These are phyloP conservation scores for Leishmania gerbilli DNA, from an alignment of 208 protist genomes.

Conservation along the genomic window DNA sequence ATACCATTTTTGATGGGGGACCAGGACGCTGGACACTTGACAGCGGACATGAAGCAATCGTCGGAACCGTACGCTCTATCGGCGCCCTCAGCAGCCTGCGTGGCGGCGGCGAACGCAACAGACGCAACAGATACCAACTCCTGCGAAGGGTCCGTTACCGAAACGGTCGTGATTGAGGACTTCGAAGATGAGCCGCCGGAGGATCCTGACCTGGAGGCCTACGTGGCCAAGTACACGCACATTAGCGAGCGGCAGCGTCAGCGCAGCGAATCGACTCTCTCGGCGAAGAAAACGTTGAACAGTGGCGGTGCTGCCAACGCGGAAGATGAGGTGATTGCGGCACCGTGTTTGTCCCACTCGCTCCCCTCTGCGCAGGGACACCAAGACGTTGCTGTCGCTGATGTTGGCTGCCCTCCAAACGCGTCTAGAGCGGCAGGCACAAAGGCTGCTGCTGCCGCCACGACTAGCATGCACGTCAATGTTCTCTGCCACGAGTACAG, in stretches of 20 bases:
- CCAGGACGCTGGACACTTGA: background rate
- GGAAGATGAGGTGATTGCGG: background rate
- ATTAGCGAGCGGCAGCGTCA: conserved; percentile 31
- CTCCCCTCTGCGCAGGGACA: background rate
- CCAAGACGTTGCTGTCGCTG: background rate
- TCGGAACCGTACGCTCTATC: background rate
- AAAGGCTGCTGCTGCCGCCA: background rate
- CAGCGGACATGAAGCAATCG: background rate
- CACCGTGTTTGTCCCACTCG: background rate
- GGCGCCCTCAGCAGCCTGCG: background rate
- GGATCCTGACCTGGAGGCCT: conserved; percentile 22
- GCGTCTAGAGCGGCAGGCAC: background rate
- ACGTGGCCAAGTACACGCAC: conserved; percentile 25
- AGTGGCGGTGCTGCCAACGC: background rate
- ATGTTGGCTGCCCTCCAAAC: background rate
- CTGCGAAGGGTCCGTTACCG: conserved; percentile 13
- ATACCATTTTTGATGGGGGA: background rate
- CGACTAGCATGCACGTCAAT: conserved; percentile 1
- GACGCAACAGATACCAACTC: background rate
- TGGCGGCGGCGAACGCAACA: no score
- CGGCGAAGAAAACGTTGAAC: background rate
- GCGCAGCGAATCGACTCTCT: conserved; percentile 2
- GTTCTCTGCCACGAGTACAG: conserved; percentile 56
- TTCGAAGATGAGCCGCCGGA: conserved; percentile 19
- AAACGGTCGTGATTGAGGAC: conserved; percentile 34